Base-by-base conservation (phyloP, 2,329 filamentous ascomycete species). In the Colletotrichum somersetense region DNA sequence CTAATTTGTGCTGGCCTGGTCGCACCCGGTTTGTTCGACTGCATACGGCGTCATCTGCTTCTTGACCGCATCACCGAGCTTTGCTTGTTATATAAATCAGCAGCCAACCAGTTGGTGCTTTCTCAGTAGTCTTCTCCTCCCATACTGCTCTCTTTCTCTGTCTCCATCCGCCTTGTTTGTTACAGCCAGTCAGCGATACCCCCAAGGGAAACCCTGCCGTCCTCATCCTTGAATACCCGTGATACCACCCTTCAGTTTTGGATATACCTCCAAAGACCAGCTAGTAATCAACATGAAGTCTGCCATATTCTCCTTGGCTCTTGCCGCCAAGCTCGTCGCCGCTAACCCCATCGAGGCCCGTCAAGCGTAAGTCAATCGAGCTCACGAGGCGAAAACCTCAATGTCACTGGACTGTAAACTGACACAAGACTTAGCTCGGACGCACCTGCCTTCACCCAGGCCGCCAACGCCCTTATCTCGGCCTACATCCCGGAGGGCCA, bases 401-500 rank as follows among this genome's bases (percentile, higher is more conserved):
- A 38, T 30, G 26, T 20, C 12, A 30, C 14, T 38, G 2, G 18
- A 5, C 35, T 23, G 12, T 26, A n/a, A 30, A 42, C 67, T 73
- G 38, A 73, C 67, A 63, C 35, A n/a, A 35, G 12, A 33, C 56
- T 11, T n/a, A 73, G 67, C 46, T 62, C 73, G 6, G 70, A 74
- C 53, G 56, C 58, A 11, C 66, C 57, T 35, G 66, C 61, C 57
- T 80, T 80, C 74, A 76, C 76, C 42, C 73, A 74, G 23, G 77
- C 77, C n/a, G 79, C 77, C 48, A 66, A 71, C 44, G 73, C 77
- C 18, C 73, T 80, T 30, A 77, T 80, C 40, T 76, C 76, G 30
- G 62, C 74, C 18, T 80, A 80, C 74, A 76, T 80, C 62, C 78
- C 79, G n/a, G 61, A 76, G 11, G 71, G 74, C 23, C 73, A 76